Percentiles rank a stretch among this genome's conserved stretches.
Evolutionary conservation across 108 stramenopile genomes (phyloP).

Genomic region (Aurantiochytrium sp.): DNA sequence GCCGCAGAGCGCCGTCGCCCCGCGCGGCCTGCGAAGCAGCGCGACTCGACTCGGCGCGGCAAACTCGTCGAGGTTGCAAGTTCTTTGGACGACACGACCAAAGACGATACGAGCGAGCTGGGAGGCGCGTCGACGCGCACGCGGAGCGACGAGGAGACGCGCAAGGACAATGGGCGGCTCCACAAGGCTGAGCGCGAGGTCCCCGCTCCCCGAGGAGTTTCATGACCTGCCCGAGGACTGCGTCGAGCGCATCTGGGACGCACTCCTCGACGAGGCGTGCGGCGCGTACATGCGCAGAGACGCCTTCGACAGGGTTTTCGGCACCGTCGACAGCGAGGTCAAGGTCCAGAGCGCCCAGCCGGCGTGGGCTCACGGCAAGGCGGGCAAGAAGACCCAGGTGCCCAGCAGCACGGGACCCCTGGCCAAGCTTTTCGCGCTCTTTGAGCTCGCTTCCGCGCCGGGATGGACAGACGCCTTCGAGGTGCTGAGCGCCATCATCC

Average conservation of each 20-base stretch:
- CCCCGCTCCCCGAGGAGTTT: neutral
- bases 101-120: no score
- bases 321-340: neutral
- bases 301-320: neutral
- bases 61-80: no score
- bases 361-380: no score
- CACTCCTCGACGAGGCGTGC: neutral
- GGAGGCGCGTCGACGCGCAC: no score
- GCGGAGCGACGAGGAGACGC: no score
- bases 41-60: no score
- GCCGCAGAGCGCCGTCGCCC: no score
- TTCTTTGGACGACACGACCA: no score
- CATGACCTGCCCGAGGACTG: neutral
- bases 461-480: neutral
- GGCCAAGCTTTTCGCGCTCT: neutral
- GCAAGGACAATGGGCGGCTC: no score
- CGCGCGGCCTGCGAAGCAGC: no score
- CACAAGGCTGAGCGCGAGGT: neutral
- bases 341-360: neutral
- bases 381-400: no score
- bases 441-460: neutral
- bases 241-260: constrained; percentile 25
- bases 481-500: neutral
- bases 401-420: neutral
- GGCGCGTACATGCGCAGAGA: neutral